Percentiles rank a stretch among this genome's conserved stretches.
Conservation (phyloP, 495 filamentous ascomycete genomes). For the Trichoderma virens region DNA sequence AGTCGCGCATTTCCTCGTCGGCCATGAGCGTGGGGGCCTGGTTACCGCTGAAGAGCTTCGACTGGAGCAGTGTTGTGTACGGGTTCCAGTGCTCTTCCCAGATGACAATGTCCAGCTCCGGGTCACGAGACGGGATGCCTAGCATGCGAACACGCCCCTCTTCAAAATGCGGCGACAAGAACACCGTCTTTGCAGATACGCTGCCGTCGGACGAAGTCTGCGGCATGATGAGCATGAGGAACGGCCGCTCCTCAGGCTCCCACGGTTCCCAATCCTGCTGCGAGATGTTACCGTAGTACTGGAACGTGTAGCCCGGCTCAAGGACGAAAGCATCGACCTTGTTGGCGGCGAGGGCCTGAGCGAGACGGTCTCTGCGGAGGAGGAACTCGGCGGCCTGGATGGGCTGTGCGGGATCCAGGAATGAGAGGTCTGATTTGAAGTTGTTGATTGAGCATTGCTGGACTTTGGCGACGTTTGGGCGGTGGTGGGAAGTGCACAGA, state of each 20-base stretch:
- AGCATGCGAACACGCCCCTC: slow-evolving; percentile 44
- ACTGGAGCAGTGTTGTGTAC: slow-evolving; percentile 36
- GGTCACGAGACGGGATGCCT: slow-evolving; percentile 38
- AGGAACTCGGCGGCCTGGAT: slow-evolving; percentile 36
- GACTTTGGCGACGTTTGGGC: background rate
- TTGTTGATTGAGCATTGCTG: slow-evolving; percentile 40
- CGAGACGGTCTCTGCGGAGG: slow-evolving; percentile 37
- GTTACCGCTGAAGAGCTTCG: slow-evolving; percentile 19
- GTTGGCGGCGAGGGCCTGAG: slow-evolving; percentile 36
- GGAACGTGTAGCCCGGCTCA: slow-evolving; percentile 50
- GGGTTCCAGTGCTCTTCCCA: slow-evolving; percentile 55
- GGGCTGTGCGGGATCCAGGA: slow-evolving; percentile 35
- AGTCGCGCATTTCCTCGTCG: slow-evolving; percentile 52
- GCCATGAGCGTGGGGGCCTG: slow-evolving; percentile 38
- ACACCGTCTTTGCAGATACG: slow-evolving; percentile 39
- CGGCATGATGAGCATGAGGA: slow-evolving; percentile 47
- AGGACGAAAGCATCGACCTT: slow-evolving; percentile 42
- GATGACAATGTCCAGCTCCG: slow-evolving; percentile 34
- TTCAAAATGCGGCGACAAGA: slow-evolving; percentile 47
- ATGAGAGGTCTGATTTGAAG: slow-evolving; percentile 33
- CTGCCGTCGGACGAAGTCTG: slow-evolving; percentile 19
- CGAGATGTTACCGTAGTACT: slow-evolving; percentile 47
- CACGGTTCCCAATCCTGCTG: slow-evolving; percentile 51
- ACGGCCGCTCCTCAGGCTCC: slow-evolving; percentile 53
- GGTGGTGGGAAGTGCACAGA: background rate